Percentiles rank a stretch among this genome's conserved stretches.
Conservation (phyloP, 2,329 filamentous ascomycete species). For the Mariannaea elegans region DNA sequence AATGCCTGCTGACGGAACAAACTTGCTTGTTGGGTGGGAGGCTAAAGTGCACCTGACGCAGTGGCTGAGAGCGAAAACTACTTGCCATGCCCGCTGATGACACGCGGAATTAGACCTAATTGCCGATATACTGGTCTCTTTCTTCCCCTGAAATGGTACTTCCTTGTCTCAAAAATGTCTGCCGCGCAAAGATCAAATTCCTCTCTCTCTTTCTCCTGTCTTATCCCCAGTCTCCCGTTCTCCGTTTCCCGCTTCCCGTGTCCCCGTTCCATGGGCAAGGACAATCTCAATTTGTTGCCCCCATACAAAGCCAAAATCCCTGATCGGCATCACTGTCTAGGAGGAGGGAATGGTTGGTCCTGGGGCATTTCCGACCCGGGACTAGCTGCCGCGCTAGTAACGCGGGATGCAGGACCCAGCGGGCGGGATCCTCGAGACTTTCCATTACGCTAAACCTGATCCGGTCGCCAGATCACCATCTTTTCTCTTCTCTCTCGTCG, state of each 20-base stretch:
- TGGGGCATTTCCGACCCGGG: conserved; percentile 7
- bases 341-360: conserved; percentile 13
- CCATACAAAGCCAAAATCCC: conserved; percentile 4
- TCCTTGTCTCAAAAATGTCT: neutral
- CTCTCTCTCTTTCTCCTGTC: neutral
- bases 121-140: neutral
- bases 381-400: conserved; percentile 27
- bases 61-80: conserved; percentile 8
- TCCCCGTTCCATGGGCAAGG: conserved; percentile 7
- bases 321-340: conserved; percentile 18
- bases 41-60: conserved; percentile 8
- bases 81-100: neutral
- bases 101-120: neutral
- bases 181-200: neutral
- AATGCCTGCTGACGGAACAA: conserved; percentile 9
- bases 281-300: conserved; percentile 10
- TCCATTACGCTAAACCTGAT: conserved; percentile 18
- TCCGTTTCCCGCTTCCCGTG: conserved; percentile 15
- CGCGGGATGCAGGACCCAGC: conserved; percentile 39
- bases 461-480: conserved; percentile 18
- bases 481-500: conserved; percentile 31
- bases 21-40: neutral
- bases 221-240: conserved; percentile 7
- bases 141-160: neutral
- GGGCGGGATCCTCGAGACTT: conserved; percentile 32